Evolutionary conservation across 305 asterid genomes (phyloP), one percentile per base, ranked within the genome.

Genomic region (Solanum hybrid): DNA sequence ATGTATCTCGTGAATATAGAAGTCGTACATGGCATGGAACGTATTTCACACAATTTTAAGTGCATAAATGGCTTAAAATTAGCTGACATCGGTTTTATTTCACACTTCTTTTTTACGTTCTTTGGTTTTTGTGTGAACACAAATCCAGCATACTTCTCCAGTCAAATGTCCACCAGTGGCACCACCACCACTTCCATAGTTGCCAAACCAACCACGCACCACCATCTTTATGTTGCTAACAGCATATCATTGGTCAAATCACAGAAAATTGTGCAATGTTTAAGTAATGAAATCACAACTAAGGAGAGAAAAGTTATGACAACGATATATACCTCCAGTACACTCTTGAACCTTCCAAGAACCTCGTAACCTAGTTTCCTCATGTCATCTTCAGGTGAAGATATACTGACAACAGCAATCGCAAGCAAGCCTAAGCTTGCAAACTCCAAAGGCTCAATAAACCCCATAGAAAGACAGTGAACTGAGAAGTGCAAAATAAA

Each of bases 361-460:
- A 94, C 95, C 92, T 92, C 97, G 89, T 95, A 96, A 86, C 97
- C 99, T 95, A 97, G 89, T 92, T 95, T 96, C 93, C 99, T 94
- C 92, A 88, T 90, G 91, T 93, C 96, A 88, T 90, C 96, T 91
- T 95, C 97, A 24, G 95, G 95, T 51, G 99, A 96, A 93, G 99
- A 96, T 90, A 96, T 89, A 90, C 97, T 96, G 90, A 94, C 98
- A 93, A 96, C 92, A 46, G 97, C 73, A 93, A 96, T 92, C 14
- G 96, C 98, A 90, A 97, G 99, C 95, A 97, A 92, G 89, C 99
- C 99, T 82, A 94, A 92, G 93, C 96, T 94, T 92, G 97, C 98
- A 91, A 95, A 96, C 93, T 97, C 99, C 89, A 93, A 79, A 12
- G 99, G 98, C 89, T 96, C 99, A 61, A 96, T 89, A 89, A 94